phyloP scores from a whole-genome alignment of 2,329 filamentous ascomycete species.

The Trichocomaceae sp. region DNA sequence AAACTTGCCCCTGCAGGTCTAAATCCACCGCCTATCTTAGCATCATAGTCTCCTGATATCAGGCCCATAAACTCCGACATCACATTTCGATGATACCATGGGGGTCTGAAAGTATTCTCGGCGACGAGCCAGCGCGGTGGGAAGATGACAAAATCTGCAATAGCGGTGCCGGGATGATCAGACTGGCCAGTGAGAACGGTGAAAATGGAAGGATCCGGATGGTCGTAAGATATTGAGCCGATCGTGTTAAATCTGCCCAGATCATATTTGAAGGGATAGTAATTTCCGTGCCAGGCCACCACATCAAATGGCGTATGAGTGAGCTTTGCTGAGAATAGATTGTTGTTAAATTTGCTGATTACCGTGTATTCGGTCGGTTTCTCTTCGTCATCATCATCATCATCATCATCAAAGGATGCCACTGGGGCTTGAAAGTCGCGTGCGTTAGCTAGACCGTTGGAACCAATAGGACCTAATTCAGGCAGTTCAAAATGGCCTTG shows the following conservation, averaged over 20 bases:
- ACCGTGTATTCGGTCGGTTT: slow-evolving; percentile 45
- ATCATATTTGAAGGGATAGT: slow-evolving; percentile 77
- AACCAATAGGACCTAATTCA: slow-evolving; percentile 66
- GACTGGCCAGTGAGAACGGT: slow-evolving; percentile 58
- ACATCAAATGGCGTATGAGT: slow-evolving; percentile 70
- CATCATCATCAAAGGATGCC: slow-evolving; percentile 62
- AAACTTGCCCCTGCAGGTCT: slow-evolving; percentile 55
- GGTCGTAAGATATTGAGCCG: slow-evolving; percentile 66
- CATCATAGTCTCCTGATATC: slow-evolving; percentile 56
- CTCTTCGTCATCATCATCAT: slow-evolving; percentile 55
- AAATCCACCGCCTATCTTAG: slow-evolving; percentile 52
- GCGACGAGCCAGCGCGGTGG: slow-evolving; percentile 58
- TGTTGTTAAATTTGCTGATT: slow-evolving; percentile 60
- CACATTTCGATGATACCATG: slow-evolving; percentile 59
- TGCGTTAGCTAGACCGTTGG: slow-evolving; percentile 66
- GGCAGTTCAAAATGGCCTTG: slow-evolving; percentile 66
- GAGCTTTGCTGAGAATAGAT: slow-evolving; percentile 60
- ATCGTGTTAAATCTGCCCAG: slow-evolving; percentile 70
- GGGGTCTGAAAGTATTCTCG: slow-evolving; percentile 55
- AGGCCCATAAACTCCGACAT: slow-evolving; percentile 63
- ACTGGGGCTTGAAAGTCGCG: slow-evolving; percentile 69
- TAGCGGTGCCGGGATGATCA: slow-evolving; percentile 53
- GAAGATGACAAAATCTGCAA: slow-evolving; percentile 61
- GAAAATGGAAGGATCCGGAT: slow-evolving; percentile 73
- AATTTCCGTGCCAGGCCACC: slow-evolving; percentile 73